These are phyloP conservation scores for Taxillus chinensis DNA, from an alignment of 164 flowering plant genomes.

Conservation along the genomic window DNA sequence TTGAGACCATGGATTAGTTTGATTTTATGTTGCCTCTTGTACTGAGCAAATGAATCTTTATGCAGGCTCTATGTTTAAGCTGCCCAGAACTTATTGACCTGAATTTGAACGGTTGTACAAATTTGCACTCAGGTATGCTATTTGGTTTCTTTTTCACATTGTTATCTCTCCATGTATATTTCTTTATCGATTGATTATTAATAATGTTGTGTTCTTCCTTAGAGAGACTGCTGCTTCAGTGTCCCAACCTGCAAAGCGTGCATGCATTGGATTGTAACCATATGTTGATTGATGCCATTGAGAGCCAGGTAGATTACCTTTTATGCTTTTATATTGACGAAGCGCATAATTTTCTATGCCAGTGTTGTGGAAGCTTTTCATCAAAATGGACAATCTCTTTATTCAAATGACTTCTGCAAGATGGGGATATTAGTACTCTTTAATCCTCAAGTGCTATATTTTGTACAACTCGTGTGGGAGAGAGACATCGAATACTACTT, in stretches of 20 bases:
- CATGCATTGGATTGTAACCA: slow-evolving; percentile 80
- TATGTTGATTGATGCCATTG: slow-evolving; percentile 41
- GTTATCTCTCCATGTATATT: background rate
- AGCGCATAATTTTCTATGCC: no score
- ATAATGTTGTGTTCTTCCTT: slow-evolving; percentile 1
- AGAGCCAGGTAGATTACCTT: slow-evolving; percentile 44
- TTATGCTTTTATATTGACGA: background rate
- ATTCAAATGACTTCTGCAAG: no score
- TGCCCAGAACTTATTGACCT: slow-evolving; percentile 81
- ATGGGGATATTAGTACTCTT: no score
- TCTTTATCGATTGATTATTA: background rate
- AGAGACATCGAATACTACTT: no score
- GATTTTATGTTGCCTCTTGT: background rate
- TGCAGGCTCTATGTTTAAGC: slow-evolving; percentile 84
- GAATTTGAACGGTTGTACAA: slow-evolving; percentile 72
- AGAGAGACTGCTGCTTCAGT: slow-evolving; percentile 76
- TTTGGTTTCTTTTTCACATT: background rate
- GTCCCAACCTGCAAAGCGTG: slow-evolving; percentile 67
- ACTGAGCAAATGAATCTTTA: slow-evolving; percentile 8
- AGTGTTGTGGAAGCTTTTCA: no score
- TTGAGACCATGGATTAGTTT: background rate
- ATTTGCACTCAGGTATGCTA: slow-evolving; percentile 75
- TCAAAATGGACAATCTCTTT: no score
- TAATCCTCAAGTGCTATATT: no score
- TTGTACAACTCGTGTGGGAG: no score